A percentile compares a stretch with the other conserved stretches of the same genome.
Conservation (phyloP, 352 stramenopile genomes). For the Phytophthora cryptogea region DNA sequence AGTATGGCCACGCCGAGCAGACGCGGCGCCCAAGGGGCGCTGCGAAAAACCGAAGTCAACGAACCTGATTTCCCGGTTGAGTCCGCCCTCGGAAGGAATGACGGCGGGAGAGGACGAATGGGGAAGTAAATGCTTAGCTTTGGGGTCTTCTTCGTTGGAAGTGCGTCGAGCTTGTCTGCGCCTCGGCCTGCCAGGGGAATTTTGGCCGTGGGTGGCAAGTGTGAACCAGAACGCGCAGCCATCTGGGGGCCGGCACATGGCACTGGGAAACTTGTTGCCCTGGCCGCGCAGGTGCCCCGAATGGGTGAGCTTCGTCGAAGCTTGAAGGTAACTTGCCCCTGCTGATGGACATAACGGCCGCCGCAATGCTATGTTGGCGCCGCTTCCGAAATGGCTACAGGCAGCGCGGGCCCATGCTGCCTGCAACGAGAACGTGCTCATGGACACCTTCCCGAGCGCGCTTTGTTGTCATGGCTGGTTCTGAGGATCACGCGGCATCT, state of each 20-base stretch:
- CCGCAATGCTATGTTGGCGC: background rate
- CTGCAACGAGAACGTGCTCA: too few relatives aligned
- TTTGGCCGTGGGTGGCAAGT: background rate
- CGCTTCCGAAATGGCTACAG: background rate
- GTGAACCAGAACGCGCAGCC: constrained; percentile 9
- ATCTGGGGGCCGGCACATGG: constrained; percentile 23
- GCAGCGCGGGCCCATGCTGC: background rate
- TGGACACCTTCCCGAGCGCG: too few relatives aligned
- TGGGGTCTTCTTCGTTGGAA: background rate
- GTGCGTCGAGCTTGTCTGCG: too few relatives aligned
- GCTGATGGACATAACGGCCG: background rate
- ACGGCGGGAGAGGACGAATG: background rate
- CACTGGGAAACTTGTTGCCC: constrained; percentile 1
- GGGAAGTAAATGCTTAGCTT: background rate
- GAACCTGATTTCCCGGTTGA: constrained; percentile 6
- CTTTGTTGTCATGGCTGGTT: background rate
- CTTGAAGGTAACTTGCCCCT: background rate
- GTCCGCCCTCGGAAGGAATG: background rate
- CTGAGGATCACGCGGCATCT: background rate
- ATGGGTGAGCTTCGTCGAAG: background rate
- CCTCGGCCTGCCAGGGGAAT: too few relatives aligned
- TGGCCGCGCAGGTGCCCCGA: background rate
- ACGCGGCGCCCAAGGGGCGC: background rate
- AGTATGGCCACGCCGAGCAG: background rate
- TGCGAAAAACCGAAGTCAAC: constrained; percentile 14